A percentile compares a stretch with the other conserved stretches of the same genome.
These are phyloP conservation scores for Gossypium turneri DNA, from an alignment of 345 rosid genomes.

Conservation along the genomic window DNA sequence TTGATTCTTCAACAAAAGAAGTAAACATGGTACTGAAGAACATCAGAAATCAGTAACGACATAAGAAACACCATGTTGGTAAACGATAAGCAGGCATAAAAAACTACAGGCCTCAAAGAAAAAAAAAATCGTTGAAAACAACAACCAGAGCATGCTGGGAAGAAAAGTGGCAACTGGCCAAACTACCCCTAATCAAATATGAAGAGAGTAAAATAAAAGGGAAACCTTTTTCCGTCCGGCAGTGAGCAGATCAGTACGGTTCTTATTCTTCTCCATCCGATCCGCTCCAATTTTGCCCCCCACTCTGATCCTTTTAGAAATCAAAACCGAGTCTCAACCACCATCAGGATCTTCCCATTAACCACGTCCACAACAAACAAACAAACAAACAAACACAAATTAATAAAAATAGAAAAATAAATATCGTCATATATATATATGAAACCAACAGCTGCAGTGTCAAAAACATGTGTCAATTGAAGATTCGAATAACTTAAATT, in stretches of 20 bases:
- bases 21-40: background rate
- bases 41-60: background rate
- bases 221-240: slow-evolving; percentile 94
- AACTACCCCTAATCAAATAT: background rate
- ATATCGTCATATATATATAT: background rate
- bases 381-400: background rate
- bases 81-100: background rate
- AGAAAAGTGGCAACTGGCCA: background rate
- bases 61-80: background rate
- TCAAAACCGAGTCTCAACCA: slow-evolving; percentile 31
- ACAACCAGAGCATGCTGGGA: background rate
- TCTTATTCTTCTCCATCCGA: slow-evolving; percentile 92
- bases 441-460: background rate
- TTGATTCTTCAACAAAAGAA: background rate
- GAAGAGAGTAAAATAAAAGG: background rate
- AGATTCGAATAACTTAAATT: background rate
- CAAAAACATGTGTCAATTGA: background rate
- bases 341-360: slow-evolving; percentile 30
- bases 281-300: slow-evolving; percentile 30
- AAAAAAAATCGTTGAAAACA: background rate
- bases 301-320: slow-evolving; percentile 23
- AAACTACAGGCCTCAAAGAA: background rate
- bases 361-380: background rate
- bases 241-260: slow-evolving; percentile 75
- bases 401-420: background rate